These are phyloP conservation scores for Elymus sibiricus DNA, from an alignment of 176 grass and related monocot species.

Conservation along the genomic window DNA sequence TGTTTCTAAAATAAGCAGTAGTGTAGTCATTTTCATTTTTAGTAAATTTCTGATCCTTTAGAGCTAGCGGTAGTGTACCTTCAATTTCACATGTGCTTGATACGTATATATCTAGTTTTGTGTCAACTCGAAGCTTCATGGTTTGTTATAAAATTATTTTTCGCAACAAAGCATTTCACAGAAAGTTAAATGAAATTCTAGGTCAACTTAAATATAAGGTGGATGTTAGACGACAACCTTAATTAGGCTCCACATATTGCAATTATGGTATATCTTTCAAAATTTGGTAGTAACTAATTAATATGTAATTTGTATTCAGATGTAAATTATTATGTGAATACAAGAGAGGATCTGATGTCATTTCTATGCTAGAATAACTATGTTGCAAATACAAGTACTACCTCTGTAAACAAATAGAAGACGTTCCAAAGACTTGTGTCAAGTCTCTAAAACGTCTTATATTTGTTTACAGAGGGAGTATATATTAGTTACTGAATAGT, in stretches of 20 bases:
- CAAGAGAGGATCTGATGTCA: background rate
- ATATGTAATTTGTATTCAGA: background rate
- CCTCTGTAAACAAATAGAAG: too few species aligned
- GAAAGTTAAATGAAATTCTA: background rate
- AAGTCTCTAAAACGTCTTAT: too few species aligned
- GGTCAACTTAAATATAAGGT: background rate
- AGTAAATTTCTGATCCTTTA: background rate
- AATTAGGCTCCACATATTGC: background rate
- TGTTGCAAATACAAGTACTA: background rate
- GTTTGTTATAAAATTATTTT: background rate
- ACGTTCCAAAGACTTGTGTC: too few species aligned
- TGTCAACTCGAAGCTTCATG: background rate
- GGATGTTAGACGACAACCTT: background rate
- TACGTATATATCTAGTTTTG: background rate
- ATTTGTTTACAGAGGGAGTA: too few species aligned
- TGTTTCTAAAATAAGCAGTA: background rate
- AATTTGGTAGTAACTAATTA: background rate
- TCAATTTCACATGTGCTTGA: background rate
- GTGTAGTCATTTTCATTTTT: background rate
- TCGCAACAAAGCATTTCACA: background rate
- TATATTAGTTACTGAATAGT: background rate
- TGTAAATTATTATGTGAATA: background rate
- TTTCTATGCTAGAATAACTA: background rate
- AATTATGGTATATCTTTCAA: background rate
- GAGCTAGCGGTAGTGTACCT: background rate